Evolutionary conservation across 2,329 filamentous ascomycete genomes (phyloP), one percentile per base, ranked within the genome.

Genomic region (Aspergillus pseudoterreus): DNA sequence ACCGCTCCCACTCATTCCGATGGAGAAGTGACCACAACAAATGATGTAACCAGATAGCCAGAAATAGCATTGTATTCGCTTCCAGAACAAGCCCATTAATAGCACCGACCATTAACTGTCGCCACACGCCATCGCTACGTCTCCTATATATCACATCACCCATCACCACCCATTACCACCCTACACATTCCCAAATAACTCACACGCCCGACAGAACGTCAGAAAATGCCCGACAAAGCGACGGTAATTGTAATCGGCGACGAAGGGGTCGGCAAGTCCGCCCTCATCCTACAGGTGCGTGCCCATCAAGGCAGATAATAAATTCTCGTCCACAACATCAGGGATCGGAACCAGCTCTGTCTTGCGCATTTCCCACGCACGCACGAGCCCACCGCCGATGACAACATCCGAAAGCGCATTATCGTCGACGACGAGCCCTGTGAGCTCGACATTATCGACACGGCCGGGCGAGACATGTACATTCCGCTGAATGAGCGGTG

Each of bases 201-300:
- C 5, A 9, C 27, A 10, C 9, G 27, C 27, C 35, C 12, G 6
- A n/a, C 6, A n/a, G 1, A 15, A 11, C 35, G 2, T 11, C 15
- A 38, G 35, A n/a, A 15, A 38, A 38, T 38, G 35, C 35, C 35
- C 35, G 43, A 45, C 27, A 45, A 45, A 24, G 17, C 15, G 22
- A 32, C 14, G 9, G 27, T 45, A n/a, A 24, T 45, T 9, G 27
- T 45, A 19, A 45, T 45, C 27, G 43, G 43, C 22, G 43, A 45
- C 43, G 43, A 45, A 45, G 43, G 27, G n/a, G 43, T 45, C 32
- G 43, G 43, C n/a, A 45, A 45, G 32, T 45, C 43, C 11, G 43
- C 43, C 22, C 43, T 45, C 27, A 45, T 45, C 43, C 27, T 15
- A 10, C n/a, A 45, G n/a, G 27, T 32, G 27, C 4, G 43, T n/a